Percentiles rank a stretch among this genome's conserved stretches.
These are phyloP conservation scores for Tuber magnatum DNA, from an alignment of 495 filamentous ascomycete genomes.

Conservation along the genomic window DNA sequence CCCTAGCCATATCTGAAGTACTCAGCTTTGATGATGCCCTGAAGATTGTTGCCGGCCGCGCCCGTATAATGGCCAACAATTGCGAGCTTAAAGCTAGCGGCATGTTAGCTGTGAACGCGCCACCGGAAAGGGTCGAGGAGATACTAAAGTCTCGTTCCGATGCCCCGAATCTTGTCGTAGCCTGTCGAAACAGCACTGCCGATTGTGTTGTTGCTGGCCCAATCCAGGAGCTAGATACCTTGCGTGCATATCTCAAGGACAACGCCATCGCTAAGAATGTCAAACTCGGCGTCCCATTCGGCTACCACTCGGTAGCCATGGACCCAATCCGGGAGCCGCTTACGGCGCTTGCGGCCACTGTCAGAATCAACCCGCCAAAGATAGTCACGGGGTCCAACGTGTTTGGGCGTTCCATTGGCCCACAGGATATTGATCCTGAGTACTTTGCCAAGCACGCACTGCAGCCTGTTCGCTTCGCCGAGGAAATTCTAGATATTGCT, in stretches of 20 bases:
- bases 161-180: constrained; percentile 43
- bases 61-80: constrained; percentile 63
- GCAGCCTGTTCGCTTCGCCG: constrained; percentile 63
- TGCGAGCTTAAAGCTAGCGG: constrained; percentile 65
- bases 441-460: constrained; percentile 65
- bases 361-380: constrained; percentile 55
- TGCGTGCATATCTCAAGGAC: constrained; percentile 53
- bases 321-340: constrained; percentile 67
- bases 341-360: constrained; percentile 51
- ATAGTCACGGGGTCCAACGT: constrained; percentile 60
- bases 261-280: constrained; percentile 57
- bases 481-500: constrained; percentile 37
- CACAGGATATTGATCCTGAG: constrained; percentile 49
- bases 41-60: constrained; percentile 70
- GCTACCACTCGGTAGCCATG: constrained; percentile 75
- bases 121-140: constrained; percentile 28
- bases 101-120: constrained; percentile 56
- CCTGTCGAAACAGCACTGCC: constrained; percentile 57
- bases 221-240: constrained; percentile 48
- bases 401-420: constrained; percentile 45
- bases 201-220: constrained; percentile 59
- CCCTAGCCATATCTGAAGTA: constrained; percentile 71
- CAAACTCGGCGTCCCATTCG: constrained; percentile 64
- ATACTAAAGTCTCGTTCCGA: constrained; percentile 41
- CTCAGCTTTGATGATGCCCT: constrained; percentile 71